phyloP scores from a whole-genome alignment of 2,329 filamentous ascomycete genomes.

The Penicillium aurantiogriseum region DNA sequence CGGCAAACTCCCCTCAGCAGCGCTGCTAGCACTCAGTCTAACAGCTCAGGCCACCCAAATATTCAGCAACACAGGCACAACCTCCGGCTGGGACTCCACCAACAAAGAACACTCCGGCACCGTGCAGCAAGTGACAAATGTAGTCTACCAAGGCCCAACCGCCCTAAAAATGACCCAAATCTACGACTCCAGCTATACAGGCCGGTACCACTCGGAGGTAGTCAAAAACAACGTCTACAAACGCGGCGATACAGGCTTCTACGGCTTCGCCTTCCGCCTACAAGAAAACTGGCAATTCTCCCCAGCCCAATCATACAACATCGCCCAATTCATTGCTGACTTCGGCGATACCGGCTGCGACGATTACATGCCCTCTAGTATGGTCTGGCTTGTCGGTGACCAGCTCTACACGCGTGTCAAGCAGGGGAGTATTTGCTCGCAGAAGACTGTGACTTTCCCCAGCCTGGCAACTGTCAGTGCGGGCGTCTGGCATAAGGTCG shows the following conservation, averaged over 20 bases:
- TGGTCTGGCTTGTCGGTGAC: constrained; percentile 50
- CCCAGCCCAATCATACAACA: constrained; percentile 47
- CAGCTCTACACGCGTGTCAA: constrained; percentile 49
- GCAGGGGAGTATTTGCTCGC: constrained; percentile 39
- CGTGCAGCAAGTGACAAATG: constrained; percentile 44
- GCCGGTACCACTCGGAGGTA: constrained; percentile 53
- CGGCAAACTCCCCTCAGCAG: background rate
- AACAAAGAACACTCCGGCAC: constrained; percentile 46
- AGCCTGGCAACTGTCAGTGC: constrained; percentile 42
- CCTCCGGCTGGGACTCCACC: constrained; percentile 43
- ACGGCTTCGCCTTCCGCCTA: constrained; percentile 53
- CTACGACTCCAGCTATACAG: constrained; percentile 44
- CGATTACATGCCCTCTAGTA: constrained; percentile 50
- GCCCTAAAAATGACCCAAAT: constrained; percentile 45
- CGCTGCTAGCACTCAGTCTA: background rate
- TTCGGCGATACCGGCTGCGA: constrained; percentile 47
- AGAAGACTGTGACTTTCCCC: constrained; percentile 34
- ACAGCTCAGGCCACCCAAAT: constrained; percentile 15
- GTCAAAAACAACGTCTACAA: constrained; percentile 47
- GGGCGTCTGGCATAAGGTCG: constrained; percentile 50
- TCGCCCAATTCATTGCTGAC: constrained; percentile 54
- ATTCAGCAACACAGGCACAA: constrained; percentile 31
- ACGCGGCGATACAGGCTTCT: constrained; percentile 48
- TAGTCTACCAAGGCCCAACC: constrained; percentile 39
- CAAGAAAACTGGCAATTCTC: constrained; percentile 48